These are phyloP conservation scores for Xylaria sp. DNA, from an alignment of 2,329 filamentous ascomycete genomes.

Conservation along the genomic window DNA sequence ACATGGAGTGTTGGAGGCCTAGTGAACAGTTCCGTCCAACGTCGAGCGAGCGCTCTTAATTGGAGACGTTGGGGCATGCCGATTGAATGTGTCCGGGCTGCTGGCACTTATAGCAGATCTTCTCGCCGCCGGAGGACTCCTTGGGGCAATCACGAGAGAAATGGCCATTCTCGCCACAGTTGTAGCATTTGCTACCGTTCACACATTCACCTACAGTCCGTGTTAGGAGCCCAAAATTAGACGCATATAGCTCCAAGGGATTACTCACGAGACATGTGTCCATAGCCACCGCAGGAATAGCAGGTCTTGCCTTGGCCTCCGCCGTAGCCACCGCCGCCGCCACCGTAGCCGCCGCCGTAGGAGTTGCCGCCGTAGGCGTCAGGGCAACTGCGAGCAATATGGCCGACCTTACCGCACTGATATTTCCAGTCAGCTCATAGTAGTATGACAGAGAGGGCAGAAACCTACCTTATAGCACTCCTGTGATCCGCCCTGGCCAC, in stretches of 20 bases:
- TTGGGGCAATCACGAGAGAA: constrained; percentile 96
- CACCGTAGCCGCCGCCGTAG: constrained; percentile 58
- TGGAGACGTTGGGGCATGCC: constrained; percentile 74
- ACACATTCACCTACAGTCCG: constrained; percentile 78
- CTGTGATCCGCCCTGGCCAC: constrained; percentile 56
- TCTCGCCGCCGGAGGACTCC: constrained; percentile 85
- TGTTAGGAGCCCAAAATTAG: constrained; percentile 24
- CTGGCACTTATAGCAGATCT: constrained; percentile 98
- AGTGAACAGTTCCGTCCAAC: constrained; percentile 30
- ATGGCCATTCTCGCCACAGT: constrained; percentile 94
- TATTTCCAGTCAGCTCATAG: constrained; percentile 15
- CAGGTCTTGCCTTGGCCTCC: constrained; percentile 77
- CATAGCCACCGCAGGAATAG: constrained; percentile 97
- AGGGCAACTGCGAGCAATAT: constrained; percentile 93
- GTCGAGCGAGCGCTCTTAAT: constrained; percentile 58
- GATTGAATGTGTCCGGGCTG: constrained; percentile 89
- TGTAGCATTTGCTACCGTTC: constrained; percentile 99
- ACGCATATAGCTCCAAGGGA: neutral
- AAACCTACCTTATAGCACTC: constrained; percentile 86
- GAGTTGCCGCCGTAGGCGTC: constrained; percentile 67
- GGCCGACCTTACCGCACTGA: constrained; percentile 90
- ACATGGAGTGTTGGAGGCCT: constrained; percentile 9
- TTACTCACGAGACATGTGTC: constrained; percentile 87
- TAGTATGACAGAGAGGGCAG: neutral
- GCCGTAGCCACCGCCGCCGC: constrained; percentile 59